Conservation (phyloP, 768 basidiomycete species). For the Tubosaeta sp. region DNA sequence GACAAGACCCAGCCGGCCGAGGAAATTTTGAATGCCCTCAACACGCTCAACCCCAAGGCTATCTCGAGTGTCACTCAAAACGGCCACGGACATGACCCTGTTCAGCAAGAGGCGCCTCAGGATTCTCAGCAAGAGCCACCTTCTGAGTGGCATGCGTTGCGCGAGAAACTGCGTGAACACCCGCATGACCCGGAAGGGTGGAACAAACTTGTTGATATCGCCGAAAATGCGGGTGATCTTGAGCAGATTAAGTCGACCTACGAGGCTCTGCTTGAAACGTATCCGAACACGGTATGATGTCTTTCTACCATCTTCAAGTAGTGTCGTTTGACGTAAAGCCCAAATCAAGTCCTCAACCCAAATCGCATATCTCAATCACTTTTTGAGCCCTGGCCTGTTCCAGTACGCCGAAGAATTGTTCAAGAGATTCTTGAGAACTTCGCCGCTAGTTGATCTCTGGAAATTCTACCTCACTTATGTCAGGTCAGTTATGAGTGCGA, state of each 20-base stretch:
- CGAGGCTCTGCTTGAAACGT: constrained; percentile 76
- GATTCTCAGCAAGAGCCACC: constrained; percentile 34
- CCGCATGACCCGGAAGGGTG: constrained; percentile 76
- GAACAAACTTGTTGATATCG: constrained; percentile 71
- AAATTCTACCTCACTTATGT: constrained; percentile 93
- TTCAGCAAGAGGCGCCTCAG: constrained; percentile 22
- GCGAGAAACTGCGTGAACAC: constrained; percentile 57
- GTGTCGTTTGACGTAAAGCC: constrained; percentile 22
- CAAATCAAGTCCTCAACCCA: constrained; percentile 68
- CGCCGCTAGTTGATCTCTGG: constrained; percentile 88
- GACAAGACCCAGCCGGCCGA: constrained; percentile 35
- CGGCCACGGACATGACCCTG: constrained; percentile 21
- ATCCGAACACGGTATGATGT: constrained; percentile 86
- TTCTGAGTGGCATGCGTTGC: constrained; percentile 66
- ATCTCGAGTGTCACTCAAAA: constrained; percentile 24
- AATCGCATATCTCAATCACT: constrained; percentile 79
- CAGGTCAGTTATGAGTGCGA: constrained; percentile 48
- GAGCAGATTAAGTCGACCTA: constrained; percentile 78
- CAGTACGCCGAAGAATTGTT: constrained; percentile 84
- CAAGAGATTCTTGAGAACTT: constrained; percentile 77
- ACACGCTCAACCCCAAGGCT: constrained; percentile 30
- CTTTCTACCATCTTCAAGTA: constrained; percentile 21
- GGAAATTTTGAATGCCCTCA: constrained; percentile 35
- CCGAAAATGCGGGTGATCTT: constrained; percentile 74
- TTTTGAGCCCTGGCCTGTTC: constrained; percentile 61